Evolutionary conservation across 2,329 filamentous ascomycete species (phyloP).

Genomic region (Aureobasidium sp.): DNA sequence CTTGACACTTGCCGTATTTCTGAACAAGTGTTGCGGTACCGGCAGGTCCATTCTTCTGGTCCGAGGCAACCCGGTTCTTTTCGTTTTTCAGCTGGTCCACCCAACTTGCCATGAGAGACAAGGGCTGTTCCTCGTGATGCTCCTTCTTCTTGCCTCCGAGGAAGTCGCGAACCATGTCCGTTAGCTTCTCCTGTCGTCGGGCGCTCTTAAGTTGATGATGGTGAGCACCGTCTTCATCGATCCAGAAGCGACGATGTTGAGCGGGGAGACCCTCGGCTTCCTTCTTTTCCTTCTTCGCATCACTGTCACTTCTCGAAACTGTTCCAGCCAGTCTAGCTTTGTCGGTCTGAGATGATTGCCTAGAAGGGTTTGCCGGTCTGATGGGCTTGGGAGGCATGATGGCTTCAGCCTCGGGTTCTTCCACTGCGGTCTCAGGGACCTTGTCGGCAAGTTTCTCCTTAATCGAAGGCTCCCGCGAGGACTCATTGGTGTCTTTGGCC

Average conservation of each 20-base stretch:
- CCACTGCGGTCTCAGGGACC: constrained; percentile 22
- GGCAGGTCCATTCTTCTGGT: constrained; percentile 69
- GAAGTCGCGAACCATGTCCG: constrained; percentile 81
- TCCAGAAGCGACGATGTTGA: constrained; percentile 44
- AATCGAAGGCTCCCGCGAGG: constrained; percentile 12
- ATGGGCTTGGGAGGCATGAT: constrained; percentile 3
- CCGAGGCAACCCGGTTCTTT: constrained; percentile 64
- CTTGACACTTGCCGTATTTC: constrained; percentile 97
- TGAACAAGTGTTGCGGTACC: constrained; percentile 75
- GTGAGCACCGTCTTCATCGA: constrained; percentile 61
- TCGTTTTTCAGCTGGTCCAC: constrained; percentile 88
- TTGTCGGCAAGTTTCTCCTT: constrained; percentile 21
- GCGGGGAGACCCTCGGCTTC: constrained; percentile 12
- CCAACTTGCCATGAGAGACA: constrained; percentile 93
- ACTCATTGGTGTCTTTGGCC: constrained; percentile 23
- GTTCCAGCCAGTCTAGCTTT: constrained; percentile 17
- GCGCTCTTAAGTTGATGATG: constrained; percentile 83
- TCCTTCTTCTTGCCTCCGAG: constrained; percentile 76
- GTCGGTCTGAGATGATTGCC: constrained; percentile 25
- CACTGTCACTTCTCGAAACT: constrained; percentile 23
- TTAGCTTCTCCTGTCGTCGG: constrained; percentile 87
- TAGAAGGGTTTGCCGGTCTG: constrained; percentile 22
- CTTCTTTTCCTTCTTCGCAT: constrained; percentile 23
- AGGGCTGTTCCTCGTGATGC: constrained; percentile 61
- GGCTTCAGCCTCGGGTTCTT: constrained; percentile 19